Percentiles rank a stretch among this genome's conserved stretches.
These are phyloP conservation scores for Aureobasidium leucospermi DNA, from an alignment of 2,329 filamentous ascomycete genomes.

Conservation along the genomic window DNA sequence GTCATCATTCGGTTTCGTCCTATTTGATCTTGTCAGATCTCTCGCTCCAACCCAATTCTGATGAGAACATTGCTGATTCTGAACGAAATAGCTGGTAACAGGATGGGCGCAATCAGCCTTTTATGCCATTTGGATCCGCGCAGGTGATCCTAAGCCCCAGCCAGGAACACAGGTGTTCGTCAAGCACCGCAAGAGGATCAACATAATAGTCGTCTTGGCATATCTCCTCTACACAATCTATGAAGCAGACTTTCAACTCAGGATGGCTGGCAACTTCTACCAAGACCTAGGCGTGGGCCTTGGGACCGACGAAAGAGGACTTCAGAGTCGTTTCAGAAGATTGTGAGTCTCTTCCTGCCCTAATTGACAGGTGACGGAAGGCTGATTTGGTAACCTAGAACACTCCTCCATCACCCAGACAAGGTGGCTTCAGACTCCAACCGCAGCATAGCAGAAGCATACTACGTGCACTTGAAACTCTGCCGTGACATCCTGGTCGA, in stretches of 20 bases:
- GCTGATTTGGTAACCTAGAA: slow-evolving; percentile 22
- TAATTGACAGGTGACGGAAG: background rate
- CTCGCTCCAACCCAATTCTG: background rate
- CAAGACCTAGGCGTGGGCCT: slow-evolving; percentile 63
- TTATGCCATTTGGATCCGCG: slow-evolving; percentile 83
- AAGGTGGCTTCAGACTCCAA: slow-evolving; percentile 50
- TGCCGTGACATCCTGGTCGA: slow-evolving; percentile 78
- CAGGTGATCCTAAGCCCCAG: slow-evolving; percentile 69
- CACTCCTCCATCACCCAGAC: slow-evolving; percentile 69
- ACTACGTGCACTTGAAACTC: slow-evolving; percentile 77
- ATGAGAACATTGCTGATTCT: background rate
- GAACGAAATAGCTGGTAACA: slow-evolving; percentile 58
- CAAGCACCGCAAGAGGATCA: slow-evolving; percentile 72
- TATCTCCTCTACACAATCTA: slow-evolving; percentile 92
- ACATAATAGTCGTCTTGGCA: slow-evolving; percentile 69
- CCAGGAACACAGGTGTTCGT: slow-evolving; percentile 62
- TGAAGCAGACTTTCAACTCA: slow-evolving; percentile 79
- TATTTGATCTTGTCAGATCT: background rate
- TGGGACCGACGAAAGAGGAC: slow-evolving; percentile 61
- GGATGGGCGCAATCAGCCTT: slow-evolving; percentile 71
- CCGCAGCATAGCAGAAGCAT: slow-evolving; percentile 36
- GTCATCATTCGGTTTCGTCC: background rate
- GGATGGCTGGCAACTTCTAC: slow-evolving; percentile 68
- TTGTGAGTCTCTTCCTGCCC: slow-evolving; percentile 34
- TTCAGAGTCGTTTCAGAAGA: slow-evolving; percentile 80